phyloP scores from a whole-genome alignment of 1,284 basidiomycete genomes.

The Tilletia indica region DNA sequence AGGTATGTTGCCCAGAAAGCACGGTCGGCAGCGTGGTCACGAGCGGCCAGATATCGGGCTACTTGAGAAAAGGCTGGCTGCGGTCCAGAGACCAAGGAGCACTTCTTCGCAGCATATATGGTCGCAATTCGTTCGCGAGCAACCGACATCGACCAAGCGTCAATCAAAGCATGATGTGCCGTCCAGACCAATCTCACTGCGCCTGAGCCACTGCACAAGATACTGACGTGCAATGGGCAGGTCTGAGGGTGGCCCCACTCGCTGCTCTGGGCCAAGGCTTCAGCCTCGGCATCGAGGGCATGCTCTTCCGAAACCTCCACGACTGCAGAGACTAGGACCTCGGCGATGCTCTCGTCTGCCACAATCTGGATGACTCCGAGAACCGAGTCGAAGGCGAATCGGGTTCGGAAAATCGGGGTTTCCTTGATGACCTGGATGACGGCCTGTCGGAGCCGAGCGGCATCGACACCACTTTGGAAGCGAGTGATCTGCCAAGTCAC shows the following conservation, averaged over 20 bases:
- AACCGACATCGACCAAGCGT: neutral
- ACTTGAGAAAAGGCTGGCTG: neutral
- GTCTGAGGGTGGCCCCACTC: neutral
- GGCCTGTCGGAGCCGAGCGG: neutral
- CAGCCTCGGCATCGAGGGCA: neutral
- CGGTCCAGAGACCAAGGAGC: neutral
- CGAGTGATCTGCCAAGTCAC: neutral
- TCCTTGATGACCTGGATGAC: neutral
- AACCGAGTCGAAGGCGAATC: neutral
- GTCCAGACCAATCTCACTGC: neutral
- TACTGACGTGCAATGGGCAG: neutral
- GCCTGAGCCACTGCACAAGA: neutral
- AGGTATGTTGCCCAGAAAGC: neutral
- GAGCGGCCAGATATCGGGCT: neutral
- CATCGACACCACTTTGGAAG: neutral
- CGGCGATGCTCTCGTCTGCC: neutral
- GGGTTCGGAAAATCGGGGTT: neutral
- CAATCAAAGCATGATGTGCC: neutral
- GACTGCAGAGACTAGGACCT: neutral
- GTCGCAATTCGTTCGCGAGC: neutral
- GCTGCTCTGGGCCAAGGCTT: neutral
- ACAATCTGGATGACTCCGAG: neutral
- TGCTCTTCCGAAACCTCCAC: neutral
- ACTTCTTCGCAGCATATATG: neutral
- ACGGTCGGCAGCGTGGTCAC: neutral